Conservation (phyloP, 768 basidiomycete species). For the Boletellus emodensis region DNA sequence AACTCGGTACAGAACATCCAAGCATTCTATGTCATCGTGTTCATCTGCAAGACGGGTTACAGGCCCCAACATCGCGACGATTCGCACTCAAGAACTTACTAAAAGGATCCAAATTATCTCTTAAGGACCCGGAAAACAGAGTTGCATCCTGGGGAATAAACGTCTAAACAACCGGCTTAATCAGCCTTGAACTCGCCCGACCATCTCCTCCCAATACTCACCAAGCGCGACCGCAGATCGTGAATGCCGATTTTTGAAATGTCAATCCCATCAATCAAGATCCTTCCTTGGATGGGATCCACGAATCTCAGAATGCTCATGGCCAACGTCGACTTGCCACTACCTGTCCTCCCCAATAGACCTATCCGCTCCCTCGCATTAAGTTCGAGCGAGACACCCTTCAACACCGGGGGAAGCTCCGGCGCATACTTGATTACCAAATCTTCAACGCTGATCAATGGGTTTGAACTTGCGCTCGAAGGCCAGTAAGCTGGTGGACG, state of each 20-base stretch:
- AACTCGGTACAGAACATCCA: slow-evolving; percentile 78
- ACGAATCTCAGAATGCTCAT: slow-evolving; percentile 85
- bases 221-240: slow-evolving; percentile 73
- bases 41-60: slow-evolving; percentile 43
- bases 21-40: slow-evolving; percentile 72
- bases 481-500: slow-evolving; percentile 94
- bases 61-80: not conserved
- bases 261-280: slow-evolving; percentile 85
- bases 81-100: slow-evolving; percentile 26
- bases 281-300: slow-evolving; percentile 71
- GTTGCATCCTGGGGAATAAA: slow-evolving; percentile 78
- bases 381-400: slow-evolving; percentile 68
- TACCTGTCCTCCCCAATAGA: slow-evolving; percentile 77
- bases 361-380: slow-evolving; percentile 73
- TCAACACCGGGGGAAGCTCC: slow-evolving; percentile 77
- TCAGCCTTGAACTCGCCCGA: not conserved
- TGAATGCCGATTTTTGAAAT: slow-evolving; percentile 81
- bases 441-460: slow-evolving; percentile 67
- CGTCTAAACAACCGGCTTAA: slow-evolving; percentile 41
- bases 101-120: slow-evolving; percentile 76
- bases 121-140: slow-evolving; percentile 74
- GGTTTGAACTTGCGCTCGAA: slow-evolving; percentile 55
- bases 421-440: slow-evolving; percentile 80
- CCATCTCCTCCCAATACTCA: slow-evolving; percentile 31
- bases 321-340: slow-evolving; percentile 79